Evolutionary conservation across 768 basidiomycete species (phyloP), one percentile per base, ranked within the genome.

Genomic region (Rhodotorula sphaerocarpa): DNA sequence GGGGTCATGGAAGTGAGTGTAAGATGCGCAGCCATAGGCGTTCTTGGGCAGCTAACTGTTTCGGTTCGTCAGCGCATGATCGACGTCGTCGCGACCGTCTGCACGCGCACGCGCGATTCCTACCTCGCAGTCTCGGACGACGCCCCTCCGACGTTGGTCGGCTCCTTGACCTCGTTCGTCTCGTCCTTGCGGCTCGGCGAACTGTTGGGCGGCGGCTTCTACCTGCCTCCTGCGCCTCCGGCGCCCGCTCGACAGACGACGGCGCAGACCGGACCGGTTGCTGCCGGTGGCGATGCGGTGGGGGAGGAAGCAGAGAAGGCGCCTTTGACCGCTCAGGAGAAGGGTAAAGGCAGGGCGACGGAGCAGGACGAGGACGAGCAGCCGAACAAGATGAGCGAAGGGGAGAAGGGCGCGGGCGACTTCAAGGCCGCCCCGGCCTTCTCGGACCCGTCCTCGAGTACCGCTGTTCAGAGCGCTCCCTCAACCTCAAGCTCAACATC

Each of bases 61-160:
- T 23, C 23, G 39, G 21, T 2, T 2, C 21, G 23, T 36, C 59
- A 71, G 64, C 46, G 65, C 25, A 67, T 67, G 43, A 57, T 63
- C 34, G 54, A 55, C 11, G 61, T 67, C n/a, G 55, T 63, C 28
- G 10, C 42, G 2, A 47, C 57, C 5, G 51, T 63, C 25, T 50
- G 50, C 23, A 5, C n/a, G 16, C 28, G 33, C 12, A 25, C 58
- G 0, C 53, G 58, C 16, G 57, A 60, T 44, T 20, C 34, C 14
- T 71, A 70, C 48, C 7, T 62, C 36, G 39, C 61, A 21, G 43
- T 67, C 25, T 41, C 52, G 28, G 70, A 72, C 57, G 71, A 72
- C 51, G 9, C 60, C 1, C 65, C 71, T 2, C 46, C 63, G 1
- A 50, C 70, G 11, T 57, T 71, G 44, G 61, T 57, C 51, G 56